A percentile compares a stretch with the other conserved stretches of the same genome.
phyloP scores from a whole-genome alignment of 2,329 filamentous ascomycete species.

The Fusarium oligoseptatum region DNA sequence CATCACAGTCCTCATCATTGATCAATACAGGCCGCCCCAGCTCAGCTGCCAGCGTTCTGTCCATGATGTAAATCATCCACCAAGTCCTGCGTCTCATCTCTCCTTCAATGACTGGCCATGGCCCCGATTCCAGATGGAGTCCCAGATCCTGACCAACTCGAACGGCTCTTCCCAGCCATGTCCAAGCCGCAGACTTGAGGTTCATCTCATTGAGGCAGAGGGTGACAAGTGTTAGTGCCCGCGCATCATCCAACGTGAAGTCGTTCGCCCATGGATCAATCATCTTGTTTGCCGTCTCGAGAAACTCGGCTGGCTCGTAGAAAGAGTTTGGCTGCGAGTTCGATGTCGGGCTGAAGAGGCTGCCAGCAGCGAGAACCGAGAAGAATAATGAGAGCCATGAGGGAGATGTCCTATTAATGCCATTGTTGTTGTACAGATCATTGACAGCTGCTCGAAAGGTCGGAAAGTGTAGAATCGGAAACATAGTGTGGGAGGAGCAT shows the following conservation, averaged over 20 bases:
- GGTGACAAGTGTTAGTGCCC: constrained; percentile 78
- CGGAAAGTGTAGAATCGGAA: constrained; percentile 91
- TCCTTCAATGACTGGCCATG: constrained; percentile 80
- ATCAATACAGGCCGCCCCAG: constrained; percentile 85
- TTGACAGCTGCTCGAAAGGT: constrained; percentile 83
- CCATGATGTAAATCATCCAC: constrained; percentile 94
- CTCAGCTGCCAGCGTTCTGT: constrained; percentile 84
- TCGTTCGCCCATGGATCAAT: constrained; percentile 88
- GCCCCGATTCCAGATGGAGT: constrained; percentile 80
- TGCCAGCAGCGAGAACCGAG: constrained; percentile 84
- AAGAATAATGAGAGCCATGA: constrained; percentile 87
- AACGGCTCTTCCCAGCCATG: constrained; percentile 85
- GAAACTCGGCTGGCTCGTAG: constrained; percentile 70
- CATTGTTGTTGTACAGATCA: constrained; percentile 76
- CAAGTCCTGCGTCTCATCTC: constrained; percentile 91
- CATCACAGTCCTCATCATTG: constrained; percentile 89
- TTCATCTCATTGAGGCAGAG: constrained; percentile 90
- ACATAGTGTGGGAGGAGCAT: constrained; percentile 80
- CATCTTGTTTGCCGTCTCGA: constrained; percentile 77
- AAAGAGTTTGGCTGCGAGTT: constrained; percentile 67
- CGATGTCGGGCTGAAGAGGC: constrained; percentile 75
- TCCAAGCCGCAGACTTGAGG: constrained; percentile 85
- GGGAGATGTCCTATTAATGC: constrained; percentile 67
- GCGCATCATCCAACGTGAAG: constrained; percentile 80
- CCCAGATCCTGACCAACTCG: constrained; percentile 87